Evolutionary conservation across 345 rosid genomes (phyloP), one percentile per base, ranked within the genome.

Genomic region (Diplotaxis tenuifolia): DNA sequence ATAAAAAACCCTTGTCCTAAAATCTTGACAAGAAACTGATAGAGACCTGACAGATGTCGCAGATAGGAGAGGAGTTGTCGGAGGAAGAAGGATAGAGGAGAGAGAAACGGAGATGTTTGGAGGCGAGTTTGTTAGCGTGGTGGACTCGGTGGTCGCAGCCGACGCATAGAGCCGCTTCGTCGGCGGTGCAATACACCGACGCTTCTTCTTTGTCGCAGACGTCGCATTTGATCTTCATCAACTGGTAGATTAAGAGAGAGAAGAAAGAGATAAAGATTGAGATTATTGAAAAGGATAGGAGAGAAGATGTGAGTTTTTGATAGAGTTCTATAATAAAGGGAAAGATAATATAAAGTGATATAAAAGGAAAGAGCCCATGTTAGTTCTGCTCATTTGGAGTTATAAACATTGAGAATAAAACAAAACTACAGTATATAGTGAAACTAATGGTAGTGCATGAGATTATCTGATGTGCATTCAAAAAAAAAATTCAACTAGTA

Each of bases 141-240:
- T 95, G 99, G 77, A 95, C 96, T 4, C 82, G 85, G 82, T 80
- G 95, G 87, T 90, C 98, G 49, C 98, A 92, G 62, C 68, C 60
- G 34, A 73, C 80, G 56, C 98, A 92, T 21, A 92, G 88, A 36
- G 93, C 91, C 0, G 96, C 98, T 78, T 90, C 98, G 74, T 93
- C 98, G 64, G 98, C 96, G 59, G 89, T 84, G 80, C 98, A 93
- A 70, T 84, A 93, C 74, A 93, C 91, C 47, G 87, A 74, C 9
- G 96, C 98, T 67, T 82, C 96, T 21, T 82, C 81, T 71, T 82
- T 85, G 58, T 68, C 81, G 78, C 98, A 93, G 47, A 88, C 93
- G 79, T 93, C 96, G 81, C 98, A 93, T 84, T 77, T 93, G 85
- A 93, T 88, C 90, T 87, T 90, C 98, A 93, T 93, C 81, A 38